Evolutionary conservation across 1,284 basidiomycete genomes (phyloP).

Genomic region (Heterobasidion occidentale): DNA sequence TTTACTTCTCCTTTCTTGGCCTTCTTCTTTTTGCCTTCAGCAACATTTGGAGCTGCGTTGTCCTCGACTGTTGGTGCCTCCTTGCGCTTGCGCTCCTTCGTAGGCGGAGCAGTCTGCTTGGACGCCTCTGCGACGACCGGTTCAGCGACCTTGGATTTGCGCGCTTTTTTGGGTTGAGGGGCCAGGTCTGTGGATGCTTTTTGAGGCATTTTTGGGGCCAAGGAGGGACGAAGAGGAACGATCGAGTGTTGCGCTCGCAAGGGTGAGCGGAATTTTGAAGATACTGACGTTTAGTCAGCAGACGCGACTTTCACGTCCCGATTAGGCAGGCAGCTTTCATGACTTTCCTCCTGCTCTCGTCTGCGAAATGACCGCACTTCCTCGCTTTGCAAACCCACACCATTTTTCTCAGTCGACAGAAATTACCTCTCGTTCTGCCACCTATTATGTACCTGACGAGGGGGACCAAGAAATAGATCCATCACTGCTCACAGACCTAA

Average conservation of each 20-base stretch:
- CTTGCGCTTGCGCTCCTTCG: not conserved
- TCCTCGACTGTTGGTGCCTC: not conserved
- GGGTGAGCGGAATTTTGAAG: not conserved
- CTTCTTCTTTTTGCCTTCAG: constrained; percentile 3
- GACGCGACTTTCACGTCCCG: not conserved
- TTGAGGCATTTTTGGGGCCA: not conserved
- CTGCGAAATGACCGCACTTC: constrained; percentile 6
- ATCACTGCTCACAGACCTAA: constrained; percentile 1
- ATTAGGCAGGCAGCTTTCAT: not conserved
- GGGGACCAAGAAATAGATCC: not conserved
- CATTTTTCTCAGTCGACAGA: constrained; percentile 13
- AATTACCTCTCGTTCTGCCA: constrained; percentile 19
- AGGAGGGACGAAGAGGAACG: not conserved
- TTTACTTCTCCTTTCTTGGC: not conserved
- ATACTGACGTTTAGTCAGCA: not conserved
- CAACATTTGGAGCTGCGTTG: constrained; percentile 2
- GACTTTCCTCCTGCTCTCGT: not conserved
- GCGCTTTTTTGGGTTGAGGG: not conserved
- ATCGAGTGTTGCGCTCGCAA: not conserved
- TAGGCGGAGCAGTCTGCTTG: not conserved
- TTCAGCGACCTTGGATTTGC: not conserved
- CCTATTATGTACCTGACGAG: constrained; percentile 8
- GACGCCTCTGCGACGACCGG: not conserved
- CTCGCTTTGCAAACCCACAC: constrained; percentile 22
- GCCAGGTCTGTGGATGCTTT: not conserved